Evolutionary conservation across 2,329 filamentous ascomycete genomes (phyloP), one percentile per base, ranked within the genome.

Genomic region (Cytospora piceae): DNA sequence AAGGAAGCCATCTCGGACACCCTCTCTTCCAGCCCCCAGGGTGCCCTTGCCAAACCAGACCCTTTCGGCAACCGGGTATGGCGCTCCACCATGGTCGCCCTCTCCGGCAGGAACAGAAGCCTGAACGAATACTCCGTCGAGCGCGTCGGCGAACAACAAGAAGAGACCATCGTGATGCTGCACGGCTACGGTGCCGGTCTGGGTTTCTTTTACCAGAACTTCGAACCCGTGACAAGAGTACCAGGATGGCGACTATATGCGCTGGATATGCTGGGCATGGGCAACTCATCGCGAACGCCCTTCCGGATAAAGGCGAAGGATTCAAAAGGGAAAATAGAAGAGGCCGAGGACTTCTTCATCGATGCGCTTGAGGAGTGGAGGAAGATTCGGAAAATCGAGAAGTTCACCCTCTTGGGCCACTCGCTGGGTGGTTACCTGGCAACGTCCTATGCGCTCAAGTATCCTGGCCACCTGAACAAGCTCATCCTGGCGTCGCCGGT

Each of bases 131-230:
- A 97, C 76, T 93, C 91, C 0, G 87, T 99, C 2, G 92, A 97
- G 79, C 85, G 94, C 58, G 80, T 93, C 0, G 92, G 88, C 42
- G 94, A 97, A 74, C 78, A 89, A 5, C 86, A 87, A 0, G 90
- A 96, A 56, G 90, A 98, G 73, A 95, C 92, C 53, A 82, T 99
- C 20, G 94, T 99, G 54, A 96, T 99, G 87, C 81, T 99, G 5
- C 95, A 99, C 75, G 95, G 95, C 68, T 99, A 99, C 77, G 95
- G 95, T 56, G 95, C 95, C 2, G 95, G 95, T 0, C 84, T 99
- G 0, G 95, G 94, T 27, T 98, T 99, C 79, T 99, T 96, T 83
- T 99, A 97, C 83, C 94, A 95, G 79, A 99, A 99, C 76, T 97
- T 96, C 67, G 95, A 99, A 77, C 88, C 90, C 7, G 80, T 99